These are phyloP conservation scores for Melaleuca quinquenervia DNA, from an alignment of 345 rosid genomes.

Conservation along the genomic window DNA sequence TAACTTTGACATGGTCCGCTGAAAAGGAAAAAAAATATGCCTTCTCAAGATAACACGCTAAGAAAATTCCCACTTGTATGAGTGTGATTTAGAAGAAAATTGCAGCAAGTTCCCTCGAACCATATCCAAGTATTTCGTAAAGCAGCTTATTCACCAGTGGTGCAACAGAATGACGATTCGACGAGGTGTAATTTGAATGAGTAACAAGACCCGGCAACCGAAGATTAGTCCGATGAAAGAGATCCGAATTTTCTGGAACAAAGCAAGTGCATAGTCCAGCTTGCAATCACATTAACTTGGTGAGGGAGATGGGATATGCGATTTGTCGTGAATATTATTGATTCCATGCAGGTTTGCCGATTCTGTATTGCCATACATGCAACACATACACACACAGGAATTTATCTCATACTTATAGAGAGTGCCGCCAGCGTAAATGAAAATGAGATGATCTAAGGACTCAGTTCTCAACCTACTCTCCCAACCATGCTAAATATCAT, in stretches of 20 bases:
- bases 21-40: no score
- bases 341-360: neutral
- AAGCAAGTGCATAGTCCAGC: neutral
- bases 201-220: neutral
- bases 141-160: neutral
- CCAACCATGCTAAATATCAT: neutral
- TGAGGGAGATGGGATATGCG: neutral
- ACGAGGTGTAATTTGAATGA: neutral
- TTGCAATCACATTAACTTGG: neutral
- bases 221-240: neutral
- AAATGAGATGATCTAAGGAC: neutral
- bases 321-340: neutral
- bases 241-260: neutral
- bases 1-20: neutral
- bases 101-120: neutral
- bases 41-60: neutral
- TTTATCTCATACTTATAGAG: neutral
- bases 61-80: fast-evolving
- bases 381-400: neutral
- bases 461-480: neutral
- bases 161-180: neutral
- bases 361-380: neutral
- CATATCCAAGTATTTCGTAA: neutral
- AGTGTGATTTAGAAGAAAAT: neutral
- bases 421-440: neutral